These are phyloP conservation scores for Powellomyces hirtus DNA, from an alignment of 192 early-diverging fungal genomes.

Conservation along the genomic window DNA sequence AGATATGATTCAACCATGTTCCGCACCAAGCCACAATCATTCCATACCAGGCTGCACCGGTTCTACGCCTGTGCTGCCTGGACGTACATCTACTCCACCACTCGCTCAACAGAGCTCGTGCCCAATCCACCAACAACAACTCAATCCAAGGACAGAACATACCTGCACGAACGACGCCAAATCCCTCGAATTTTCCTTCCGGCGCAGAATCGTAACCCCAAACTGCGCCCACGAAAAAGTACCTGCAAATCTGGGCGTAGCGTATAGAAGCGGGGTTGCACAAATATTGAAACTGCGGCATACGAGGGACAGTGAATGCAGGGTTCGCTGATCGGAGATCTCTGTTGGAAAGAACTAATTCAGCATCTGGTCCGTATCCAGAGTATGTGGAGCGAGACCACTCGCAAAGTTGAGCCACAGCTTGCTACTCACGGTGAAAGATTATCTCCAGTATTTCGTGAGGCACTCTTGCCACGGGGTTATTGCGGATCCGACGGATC, in stretches of 20 bases:
- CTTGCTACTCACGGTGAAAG: slow-evolving; percentile 6
- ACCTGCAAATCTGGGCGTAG: neutral
- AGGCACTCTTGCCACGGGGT: slow-evolving; percentile 17
- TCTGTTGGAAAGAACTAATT: slow-evolving; percentile 6
- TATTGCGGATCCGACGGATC: neutral
- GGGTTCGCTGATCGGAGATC: slow-evolving; percentile 9
- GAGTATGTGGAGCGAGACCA: too few relatives aligned
- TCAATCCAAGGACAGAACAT: neutral
- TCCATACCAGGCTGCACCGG: too few relatives aligned
- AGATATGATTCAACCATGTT: neutral
- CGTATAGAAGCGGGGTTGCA: slow-evolving; percentile 27
- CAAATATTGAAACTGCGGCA: slow-evolving; percentile 29
- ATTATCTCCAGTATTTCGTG: slow-evolving; percentile 28
- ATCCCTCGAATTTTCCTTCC: neutral
- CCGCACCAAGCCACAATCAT: too few relatives aligned
- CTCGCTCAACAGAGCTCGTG: too few relatives aligned
- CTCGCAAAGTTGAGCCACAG: too few relatives aligned
- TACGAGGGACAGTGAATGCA: slow-evolving; percentile 14
- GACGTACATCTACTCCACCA: too few relatives aligned
- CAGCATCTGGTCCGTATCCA: neutral
- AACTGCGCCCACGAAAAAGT: neutral
- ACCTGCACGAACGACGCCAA: neutral
- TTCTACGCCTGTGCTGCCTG: too few relatives aligned
- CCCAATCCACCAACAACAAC: neutral
- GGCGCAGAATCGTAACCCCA: neutral